These are phyloP conservation scores for Brettanomyces naardenensis DNA, from an alignment of 805 yeast genomes.

Conservation along the genomic window DNA sequence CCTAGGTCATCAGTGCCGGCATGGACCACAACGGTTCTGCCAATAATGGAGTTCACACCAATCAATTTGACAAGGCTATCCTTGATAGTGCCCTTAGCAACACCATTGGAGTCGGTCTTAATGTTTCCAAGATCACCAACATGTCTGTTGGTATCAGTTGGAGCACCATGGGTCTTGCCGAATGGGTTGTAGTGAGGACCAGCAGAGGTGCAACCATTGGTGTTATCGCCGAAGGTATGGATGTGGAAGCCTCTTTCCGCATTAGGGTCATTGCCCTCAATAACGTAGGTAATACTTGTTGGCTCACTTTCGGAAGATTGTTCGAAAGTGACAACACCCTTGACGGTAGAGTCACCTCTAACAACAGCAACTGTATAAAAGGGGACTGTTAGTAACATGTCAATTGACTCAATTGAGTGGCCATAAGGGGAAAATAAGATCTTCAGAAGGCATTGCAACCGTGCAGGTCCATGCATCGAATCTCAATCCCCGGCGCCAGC, in stretches of 20 bases:
- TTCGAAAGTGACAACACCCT: conserved; percentile 83
- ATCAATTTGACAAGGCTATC: conserved; percentile 72
- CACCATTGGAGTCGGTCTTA: conserved; percentile 77
- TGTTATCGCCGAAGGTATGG: conserved; percentile 97
- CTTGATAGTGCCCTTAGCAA: conserved; percentile 82
- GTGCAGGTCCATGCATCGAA: no score
- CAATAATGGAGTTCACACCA: conserved; percentile 83
- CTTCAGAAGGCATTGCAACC: no score
- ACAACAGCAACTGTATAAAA: conserved; percentile 70
- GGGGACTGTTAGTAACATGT: not conserved
- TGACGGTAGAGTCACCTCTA: conserved; percentile 88
- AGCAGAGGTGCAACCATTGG: conserved; percentile 98
- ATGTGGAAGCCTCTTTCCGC: conserved; percentile 96
- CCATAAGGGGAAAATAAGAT: conserved; percentile 9
- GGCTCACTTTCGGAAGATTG: conserved; percentile 75
- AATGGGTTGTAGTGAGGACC: conserved; percentile 97
- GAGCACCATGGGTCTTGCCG: conserved; percentile 85
- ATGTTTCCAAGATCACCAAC: conserved; percentile 97
- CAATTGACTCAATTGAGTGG: not conserved
- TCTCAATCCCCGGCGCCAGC: no score
- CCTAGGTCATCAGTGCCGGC: conserved; percentile 92
- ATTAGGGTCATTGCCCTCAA: conserved; percentile 80
- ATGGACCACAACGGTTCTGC: conserved; percentile 94
- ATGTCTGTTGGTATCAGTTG: conserved; percentile 73
- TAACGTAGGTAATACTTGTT: conserved; percentile 82